Conservation (phyloP, 192 early-diverging fungal genomes). For the Rhizoclosmatium sp. region DNA sequence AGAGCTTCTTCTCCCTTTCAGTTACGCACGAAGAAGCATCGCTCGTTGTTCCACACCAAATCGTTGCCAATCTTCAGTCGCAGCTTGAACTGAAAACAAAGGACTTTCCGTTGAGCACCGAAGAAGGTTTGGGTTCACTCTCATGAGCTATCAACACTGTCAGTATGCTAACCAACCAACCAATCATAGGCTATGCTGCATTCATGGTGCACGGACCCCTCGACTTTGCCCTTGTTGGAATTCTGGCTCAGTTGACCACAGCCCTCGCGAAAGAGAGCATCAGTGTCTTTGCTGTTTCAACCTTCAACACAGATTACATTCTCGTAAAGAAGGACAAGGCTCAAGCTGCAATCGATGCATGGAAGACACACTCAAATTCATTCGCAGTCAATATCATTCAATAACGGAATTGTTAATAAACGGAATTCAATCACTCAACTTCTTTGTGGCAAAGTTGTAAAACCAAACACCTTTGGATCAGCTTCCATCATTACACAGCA, state of each 20-base stretch:
- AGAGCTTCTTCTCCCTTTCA: slow-evolving; percentile 14
- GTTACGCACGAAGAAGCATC: slow-evolving; percentile 16
- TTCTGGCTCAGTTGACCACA: slow-evolving; percentile 61
- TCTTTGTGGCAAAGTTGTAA: too few relatives aligned
- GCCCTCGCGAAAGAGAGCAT: slow-evolving; percentile 63
- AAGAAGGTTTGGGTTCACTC: neutral
- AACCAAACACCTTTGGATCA: too few relatives aligned
- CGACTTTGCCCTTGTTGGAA: slow-evolving; percentile 74
- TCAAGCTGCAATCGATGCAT: slow-evolving; percentile 5
- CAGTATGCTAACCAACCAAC: too few relatives aligned
- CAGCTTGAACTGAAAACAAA: neutral
- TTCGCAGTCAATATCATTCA: too few relatives aligned
- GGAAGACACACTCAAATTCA: neutral
- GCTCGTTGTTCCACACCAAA: neutral
- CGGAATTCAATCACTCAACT: too few relatives aligned
- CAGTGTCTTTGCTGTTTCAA: slow-evolving; percentile 73
- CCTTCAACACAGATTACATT: slow-evolving; percentile 80
- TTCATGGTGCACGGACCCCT: slow-evolving; percentile 69
- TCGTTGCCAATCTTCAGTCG: neutral
- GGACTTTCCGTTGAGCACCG: neutral
- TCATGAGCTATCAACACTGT: too few relatives aligned
- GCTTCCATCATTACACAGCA: too few relatives aligned
- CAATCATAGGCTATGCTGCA: slow-evolving; percentile 41
- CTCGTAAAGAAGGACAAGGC: slow-evolving; percentile 27
- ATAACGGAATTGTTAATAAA: too few relatives aligned